Conservation (phyloP, 2,329 filamentous ascomycete genomes). For the Colletotrichum spinosum region DNA sequence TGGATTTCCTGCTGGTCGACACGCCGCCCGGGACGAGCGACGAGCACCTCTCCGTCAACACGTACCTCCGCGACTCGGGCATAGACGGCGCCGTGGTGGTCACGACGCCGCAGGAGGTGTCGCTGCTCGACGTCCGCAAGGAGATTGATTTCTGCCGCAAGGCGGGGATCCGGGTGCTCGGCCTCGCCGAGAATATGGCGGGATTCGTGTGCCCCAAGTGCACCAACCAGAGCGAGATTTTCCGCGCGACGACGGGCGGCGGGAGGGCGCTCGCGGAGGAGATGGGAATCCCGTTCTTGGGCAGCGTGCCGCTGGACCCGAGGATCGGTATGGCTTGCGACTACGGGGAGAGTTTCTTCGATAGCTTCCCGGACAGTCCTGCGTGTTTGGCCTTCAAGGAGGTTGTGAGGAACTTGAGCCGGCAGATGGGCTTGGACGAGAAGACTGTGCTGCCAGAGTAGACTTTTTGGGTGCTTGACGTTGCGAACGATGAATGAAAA, state of each 20-base stretch:
- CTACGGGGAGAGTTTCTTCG: conserved; percentile 97
- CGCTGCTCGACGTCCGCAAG: conserved; percentile 91
- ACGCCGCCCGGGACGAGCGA: conserved; percentile 96
- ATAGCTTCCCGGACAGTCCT: conserved; percentile 92
- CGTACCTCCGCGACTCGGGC: conserved; percentile 88
- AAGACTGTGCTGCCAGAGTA: conserved; percentile 62
- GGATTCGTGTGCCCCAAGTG: conserved; percentile 97
- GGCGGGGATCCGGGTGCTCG: conserved; percentile 88
- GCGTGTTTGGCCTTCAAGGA: conserved; percentile 84
- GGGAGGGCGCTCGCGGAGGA: conserved; percentile 84
- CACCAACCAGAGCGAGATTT: conserved; percentile 84
- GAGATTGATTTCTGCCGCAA: conserved; percentile 98
- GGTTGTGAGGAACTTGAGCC: conserved; percentile 80
- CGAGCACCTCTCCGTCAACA: conserved; percentile 94
- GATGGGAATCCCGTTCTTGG: conserved; percentile 88
- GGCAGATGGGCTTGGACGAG: conserved; percentile 73
- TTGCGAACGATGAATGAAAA: background rate
- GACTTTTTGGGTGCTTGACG: background rate
- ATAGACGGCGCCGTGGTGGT: conserved; percentile 95
- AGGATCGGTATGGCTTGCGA: conserved; percentile 97
- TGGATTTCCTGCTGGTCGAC: conserved; percentile 94
- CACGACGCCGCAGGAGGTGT: conserved; percentile 94
- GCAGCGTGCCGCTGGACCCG: conserved; percentile 90
- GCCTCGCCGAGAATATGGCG: conserved; percentile 97
- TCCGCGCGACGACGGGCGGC: conserved; percentile 90